A percentile compares a stretch with the other conserved stretches of the same genome.
phyloP scores from a whole-genome alignment of 1,284 basidiomycete species.

The Xanthoconium separans region DNA sequence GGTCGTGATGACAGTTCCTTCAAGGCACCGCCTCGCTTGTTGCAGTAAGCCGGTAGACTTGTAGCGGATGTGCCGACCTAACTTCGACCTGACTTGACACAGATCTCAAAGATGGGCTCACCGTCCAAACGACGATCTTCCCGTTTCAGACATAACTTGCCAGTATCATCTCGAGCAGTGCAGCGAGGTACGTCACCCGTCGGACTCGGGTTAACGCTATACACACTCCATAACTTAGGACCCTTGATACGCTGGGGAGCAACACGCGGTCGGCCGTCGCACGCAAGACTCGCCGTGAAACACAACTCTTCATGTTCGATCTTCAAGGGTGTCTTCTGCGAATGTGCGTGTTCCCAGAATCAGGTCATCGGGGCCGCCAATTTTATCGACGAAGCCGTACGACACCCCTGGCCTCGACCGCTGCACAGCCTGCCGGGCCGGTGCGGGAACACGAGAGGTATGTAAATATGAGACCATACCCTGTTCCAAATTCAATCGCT shows the following conservation, averaged over 20 bases:
- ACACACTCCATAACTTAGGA: neutral
- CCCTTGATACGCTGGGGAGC: neutral
- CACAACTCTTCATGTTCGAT: no score
- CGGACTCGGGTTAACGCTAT: neutral
- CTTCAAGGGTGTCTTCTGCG: no score
- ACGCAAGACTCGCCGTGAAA: neutral
- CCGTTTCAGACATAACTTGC: neutral
- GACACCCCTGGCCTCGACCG: no score
- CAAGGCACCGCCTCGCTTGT: constrained; percentile 4
- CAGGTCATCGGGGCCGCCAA: no score
- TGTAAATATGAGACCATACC: neutral
- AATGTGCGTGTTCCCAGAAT: no score
- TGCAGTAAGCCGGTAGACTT: neutral
- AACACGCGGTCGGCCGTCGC: neutral
- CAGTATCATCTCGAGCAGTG: neutral
- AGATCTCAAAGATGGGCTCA: neutral
- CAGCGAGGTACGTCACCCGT: neutral
- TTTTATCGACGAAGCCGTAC: no score
- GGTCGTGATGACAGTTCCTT: neutral
- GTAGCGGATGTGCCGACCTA: neutral
- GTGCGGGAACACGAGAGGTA: neutral
- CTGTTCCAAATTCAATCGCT: neutral
- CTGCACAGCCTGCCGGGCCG: neutral
- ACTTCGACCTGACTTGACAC: neutral
- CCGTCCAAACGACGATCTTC: constrained; percentile 1